phyloP scores from a whole-genome alignment of 192 early-diverging fungal species.

The Entomortierella beljakovae region DNA sequence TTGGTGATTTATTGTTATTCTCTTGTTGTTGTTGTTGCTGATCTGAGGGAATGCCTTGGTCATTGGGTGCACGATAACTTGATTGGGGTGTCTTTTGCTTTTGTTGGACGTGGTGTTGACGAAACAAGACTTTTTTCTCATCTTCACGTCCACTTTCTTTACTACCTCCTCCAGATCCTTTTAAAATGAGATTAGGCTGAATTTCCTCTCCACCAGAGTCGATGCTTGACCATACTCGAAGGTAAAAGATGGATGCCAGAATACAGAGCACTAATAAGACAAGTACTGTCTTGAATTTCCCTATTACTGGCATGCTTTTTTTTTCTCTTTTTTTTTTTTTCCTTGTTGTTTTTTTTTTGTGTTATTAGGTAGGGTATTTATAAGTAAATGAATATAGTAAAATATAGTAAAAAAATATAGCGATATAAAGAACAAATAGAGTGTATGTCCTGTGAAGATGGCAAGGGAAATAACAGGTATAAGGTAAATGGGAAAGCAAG shows the following conservation, averaged over 20 bases:
- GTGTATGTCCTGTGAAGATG: no score
- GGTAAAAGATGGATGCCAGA: slow-evolving; percentile 34
- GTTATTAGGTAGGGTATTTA: neutral
- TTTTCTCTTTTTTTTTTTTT: neutral
- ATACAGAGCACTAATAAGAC: slow-evolving; percentile 13
- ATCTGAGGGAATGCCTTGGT: no score
- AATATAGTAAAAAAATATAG: neutral
- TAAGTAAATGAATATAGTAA: neutral
- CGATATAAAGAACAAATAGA: neutral
- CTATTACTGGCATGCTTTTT: slow-evolving; percentile 16
- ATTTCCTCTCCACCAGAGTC: slow-evolving; percentile 4
- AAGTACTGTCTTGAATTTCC: slow-evolving; percentile 15
- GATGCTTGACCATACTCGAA: slow-evolving; percentile 41
- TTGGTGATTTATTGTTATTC: neutral
- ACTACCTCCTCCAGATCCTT: neutral
- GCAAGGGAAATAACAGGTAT: no score
- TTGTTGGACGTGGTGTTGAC: neutral
- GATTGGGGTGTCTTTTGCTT: no score
- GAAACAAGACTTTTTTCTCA: neutral
- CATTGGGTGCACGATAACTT: no score
- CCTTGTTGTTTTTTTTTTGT: neutral
- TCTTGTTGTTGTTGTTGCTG: neutral
- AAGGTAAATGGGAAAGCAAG: no score
- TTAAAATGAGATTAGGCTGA: neutral
- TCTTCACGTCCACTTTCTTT: neutral